Evolutionary conservation across 2,329 filamentous ascomycete species (phyloP), one percentile per base, ranked within the genome.

Genomic region (Leptographium flavum): DNA sequence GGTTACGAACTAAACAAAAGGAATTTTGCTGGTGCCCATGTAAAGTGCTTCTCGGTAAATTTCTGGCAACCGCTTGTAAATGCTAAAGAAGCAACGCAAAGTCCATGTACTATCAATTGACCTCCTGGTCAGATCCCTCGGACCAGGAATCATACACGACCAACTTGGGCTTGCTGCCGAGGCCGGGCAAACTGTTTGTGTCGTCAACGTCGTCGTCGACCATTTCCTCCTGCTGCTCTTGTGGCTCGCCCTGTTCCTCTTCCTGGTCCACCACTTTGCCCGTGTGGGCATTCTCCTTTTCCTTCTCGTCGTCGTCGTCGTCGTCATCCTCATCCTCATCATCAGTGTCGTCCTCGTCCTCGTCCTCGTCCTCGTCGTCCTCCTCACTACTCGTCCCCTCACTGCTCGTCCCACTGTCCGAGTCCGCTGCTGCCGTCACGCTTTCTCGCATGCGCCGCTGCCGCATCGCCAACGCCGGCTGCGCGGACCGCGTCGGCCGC

Each of bases 131-230:
- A n/a, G 50, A 52, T 3, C 45, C 52, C 38, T 54, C 52, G 1
- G 52, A 54, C 51, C 51, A 54, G 10, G 52, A 54, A 21, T 53
- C 52, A 43, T 54, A 54, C 21, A 52, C 52, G 27, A 54, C 52
- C 30, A 54, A 43, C 11, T 49, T 49, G 9, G 25, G 15, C 27
- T 38, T 36, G 4, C 28, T 21, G n/a, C 17, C 30, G 3, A 35
- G 36, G 19, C 35, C 10, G 17, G 45, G 45, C 6, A 49, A 37
- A 1, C 25, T 13, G 33, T 21, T 23, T 28, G 11, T 22, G 13
- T 32, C 28, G 22, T 28, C 21, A 2, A 25, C 25, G 25, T 38
- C 46, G 2, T 11, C 22, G 7, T 47, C 43, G 17, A n/a, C n/a
- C n/a, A n/a, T n/a, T n/a, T n/a, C n/a, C n/a, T n/a, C n/a, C n/a